Evolutionary conservation across 1,284 basidiomycete genomes (phyloP).

Genomic region (Mycena sp.): DNA sequence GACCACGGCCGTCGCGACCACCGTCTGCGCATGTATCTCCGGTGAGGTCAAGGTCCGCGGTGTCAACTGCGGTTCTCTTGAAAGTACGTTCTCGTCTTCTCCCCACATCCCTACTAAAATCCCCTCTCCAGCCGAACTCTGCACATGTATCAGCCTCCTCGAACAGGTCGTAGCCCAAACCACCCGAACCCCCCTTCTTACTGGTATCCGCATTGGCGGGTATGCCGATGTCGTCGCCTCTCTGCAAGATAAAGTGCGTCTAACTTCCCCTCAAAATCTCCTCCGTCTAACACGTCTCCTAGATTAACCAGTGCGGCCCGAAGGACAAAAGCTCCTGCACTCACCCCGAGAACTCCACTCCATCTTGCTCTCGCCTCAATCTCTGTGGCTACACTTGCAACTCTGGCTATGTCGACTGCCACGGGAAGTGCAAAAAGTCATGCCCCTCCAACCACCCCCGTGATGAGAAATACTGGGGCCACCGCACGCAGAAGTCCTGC

Average conservation of each 20-base stretch:
- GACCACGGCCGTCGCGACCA: neutral
- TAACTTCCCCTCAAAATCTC: too few species aligned
- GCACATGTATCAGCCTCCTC: slow-evolving; percentile 18
- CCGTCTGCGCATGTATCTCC: slow-evolving; percentile 15
- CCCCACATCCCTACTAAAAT: neutral
- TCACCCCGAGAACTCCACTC: slow-evolving; percentile 25
- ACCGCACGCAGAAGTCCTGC: slow-evolving; percentile 20
- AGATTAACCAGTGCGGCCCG: slow-evolving; percentile 23
- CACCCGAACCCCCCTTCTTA: neutral
- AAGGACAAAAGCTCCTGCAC: slow-evolving; percentile 24
- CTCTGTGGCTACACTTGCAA: slow-evolving; percentile 34
- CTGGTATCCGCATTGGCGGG: neutral
- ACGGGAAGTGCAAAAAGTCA: neutral
- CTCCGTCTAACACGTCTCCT: neutral
- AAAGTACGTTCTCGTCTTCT: neutral
- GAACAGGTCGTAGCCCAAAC: neutral
- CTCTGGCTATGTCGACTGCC: slow-evolving; percentile 18
- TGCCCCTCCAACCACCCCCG: slow-evolving; percentile 18
- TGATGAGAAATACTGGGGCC: slow-evolving; percentile 31
- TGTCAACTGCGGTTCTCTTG: neutral
- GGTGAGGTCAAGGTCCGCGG: neutral
- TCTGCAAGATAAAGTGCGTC: neutral
- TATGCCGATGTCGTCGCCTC: neutral
- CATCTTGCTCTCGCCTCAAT: slow-evolving; percentile 21
- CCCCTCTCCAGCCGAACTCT: slow-evolving; percentile 8